Percentiles rank a stretch among this genome's conserved stretches.
phyloP scores from a whole-genome alignment of 371 early-diverging fungal genomes.

The Mortierella sp. region DNA sequence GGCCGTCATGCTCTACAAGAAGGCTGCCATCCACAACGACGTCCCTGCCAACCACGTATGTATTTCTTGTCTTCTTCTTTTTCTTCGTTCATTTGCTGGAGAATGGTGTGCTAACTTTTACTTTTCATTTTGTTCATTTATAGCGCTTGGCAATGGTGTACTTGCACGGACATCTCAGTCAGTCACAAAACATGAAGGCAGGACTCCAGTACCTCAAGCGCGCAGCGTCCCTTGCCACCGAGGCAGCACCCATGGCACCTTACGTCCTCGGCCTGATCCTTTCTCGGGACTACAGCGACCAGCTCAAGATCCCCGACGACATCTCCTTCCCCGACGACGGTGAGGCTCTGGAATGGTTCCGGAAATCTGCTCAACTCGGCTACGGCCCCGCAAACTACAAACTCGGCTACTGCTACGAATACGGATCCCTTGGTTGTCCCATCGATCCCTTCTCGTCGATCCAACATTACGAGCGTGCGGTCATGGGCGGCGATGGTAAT shows the following conservation, averaged over 20 bases:
- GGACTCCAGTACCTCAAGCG: conserved; percentile 81
- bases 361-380: conserved; percentile 70
- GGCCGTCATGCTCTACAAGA: conserved; percentile 81
- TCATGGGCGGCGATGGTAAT: conserved; percentile 85
- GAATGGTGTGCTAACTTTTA: not conserved
- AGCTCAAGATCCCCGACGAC: conserved; percentile 57
- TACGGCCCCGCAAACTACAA: conserved; percentile 81
- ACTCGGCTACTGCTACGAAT: conserved; percentile 90
- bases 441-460: conserved; percentile 82
- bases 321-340: conserved; percentile 59
- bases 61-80: not conserved
- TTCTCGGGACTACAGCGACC: conserved; percentile 51
- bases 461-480: conserved; percentile 86
- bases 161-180: conserved; percentile 76
- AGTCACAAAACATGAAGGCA: conserved; percentile 69
- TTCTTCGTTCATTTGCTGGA: not conserved
- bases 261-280: conserved; percentile 77
- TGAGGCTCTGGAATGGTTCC: conserved; percentile 61
- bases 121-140: not conserved
- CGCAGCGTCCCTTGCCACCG: conserved; percentile 74
- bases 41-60: conserved; percentile 79
- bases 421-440: conserved; percentile 72
- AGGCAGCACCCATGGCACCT: conserved; percentile 77
- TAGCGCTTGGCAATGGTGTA: conserved; percentile 70
- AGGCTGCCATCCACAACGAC: conserved; percentile 81